Evolutionary conservation across 352 stramenopile species (phyloP).

Genomic region (Globisporangium canariense): DNA sequence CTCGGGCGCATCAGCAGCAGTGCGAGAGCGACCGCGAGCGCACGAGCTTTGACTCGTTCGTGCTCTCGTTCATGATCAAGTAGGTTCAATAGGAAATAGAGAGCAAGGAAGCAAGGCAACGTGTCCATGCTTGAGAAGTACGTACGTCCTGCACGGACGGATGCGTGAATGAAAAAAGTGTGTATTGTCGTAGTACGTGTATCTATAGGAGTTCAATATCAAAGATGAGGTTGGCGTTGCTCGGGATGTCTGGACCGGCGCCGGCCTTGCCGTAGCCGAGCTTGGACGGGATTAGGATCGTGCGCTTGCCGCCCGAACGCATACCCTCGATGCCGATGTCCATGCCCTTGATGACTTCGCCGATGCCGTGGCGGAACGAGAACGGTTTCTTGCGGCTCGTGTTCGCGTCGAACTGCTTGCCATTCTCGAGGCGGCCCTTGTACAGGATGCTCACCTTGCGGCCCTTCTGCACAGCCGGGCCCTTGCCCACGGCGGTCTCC

Average conservation of each 20-base stretch:
- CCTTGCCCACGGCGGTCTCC: constrained; percentile 72
- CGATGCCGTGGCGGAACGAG: constrained; percentile 78
- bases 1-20: not conserved
- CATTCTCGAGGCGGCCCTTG: constrained; percentile 73
- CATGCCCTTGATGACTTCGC: constrained; percentile 95
- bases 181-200: constrained; percentile 14
- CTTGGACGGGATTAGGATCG: constrained; percentile 90
- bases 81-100: constrained; percentile 15
- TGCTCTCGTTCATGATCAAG: constrained; percentile 44
- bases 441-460: constrained; percentile 84
- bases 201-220: constrained; percentile 90
- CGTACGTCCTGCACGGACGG: not conserved
- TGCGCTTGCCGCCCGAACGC: constrained; percentile 88
- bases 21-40: constrained; percentile 23
- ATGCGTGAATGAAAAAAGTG: not conserved
- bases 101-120: not conserved
- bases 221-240: constrained; percentile 93
- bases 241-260: constrained; percentile 75
- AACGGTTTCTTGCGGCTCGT: constrained; percentile 86
- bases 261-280: constrained; percentile 92
- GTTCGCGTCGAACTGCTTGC: constrained; percentile 81
- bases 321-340: constrained; percentile 93
- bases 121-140: not conserved
- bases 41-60: constrained; percentile 44
- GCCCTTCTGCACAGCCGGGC: constrained; percentile 45